phyloP scores from a whole-genome alignment of 129 eudicot species.

The Escallonia rubra region DNA sequence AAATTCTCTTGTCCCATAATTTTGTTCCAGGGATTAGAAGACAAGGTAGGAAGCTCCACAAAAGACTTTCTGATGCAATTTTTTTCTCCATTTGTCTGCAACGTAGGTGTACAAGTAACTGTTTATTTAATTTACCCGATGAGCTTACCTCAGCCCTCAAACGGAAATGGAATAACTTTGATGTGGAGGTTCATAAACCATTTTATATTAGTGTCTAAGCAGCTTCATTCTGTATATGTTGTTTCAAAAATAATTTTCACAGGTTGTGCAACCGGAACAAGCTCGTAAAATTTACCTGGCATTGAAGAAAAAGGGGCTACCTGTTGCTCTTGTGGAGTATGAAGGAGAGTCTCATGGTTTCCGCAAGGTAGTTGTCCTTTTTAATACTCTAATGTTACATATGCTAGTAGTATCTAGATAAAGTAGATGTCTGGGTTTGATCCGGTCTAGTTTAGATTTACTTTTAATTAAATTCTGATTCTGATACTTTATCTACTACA shows the following conservation, averaged over 20 bases:
- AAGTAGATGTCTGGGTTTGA: no score
- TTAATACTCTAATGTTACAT: no score
- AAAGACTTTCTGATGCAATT: neutral
- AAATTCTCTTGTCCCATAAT: conserved; percentile 42
- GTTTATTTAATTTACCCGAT: no score
- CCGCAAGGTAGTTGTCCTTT: conserved; percentile 24
- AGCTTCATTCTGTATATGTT: neutral
- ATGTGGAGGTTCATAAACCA: no score
- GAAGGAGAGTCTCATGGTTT: conserved; percentile 55
- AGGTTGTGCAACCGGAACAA: conserved; percentile 48
- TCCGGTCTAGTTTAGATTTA: no score
- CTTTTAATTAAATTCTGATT: no score
- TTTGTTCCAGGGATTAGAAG: conserved; percentile 51
- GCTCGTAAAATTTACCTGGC: conserved; percentile 40
- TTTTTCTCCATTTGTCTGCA: conserved; percentile 2
- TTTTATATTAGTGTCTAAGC: no score
- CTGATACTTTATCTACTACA: no score
- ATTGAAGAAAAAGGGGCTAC: conserved; percentile 43
- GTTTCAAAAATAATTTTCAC: neutral
- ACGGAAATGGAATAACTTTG: no score
- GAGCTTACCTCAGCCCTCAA: no score
- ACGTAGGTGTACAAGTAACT: neutral
- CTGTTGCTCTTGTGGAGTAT: conserved; percentile 43
- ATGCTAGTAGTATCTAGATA: no score
- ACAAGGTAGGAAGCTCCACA: conserved; percentile 28